Conservation (phyloP, 805 yeast species). For the Nakazawaea wickerhamii region DNA sequence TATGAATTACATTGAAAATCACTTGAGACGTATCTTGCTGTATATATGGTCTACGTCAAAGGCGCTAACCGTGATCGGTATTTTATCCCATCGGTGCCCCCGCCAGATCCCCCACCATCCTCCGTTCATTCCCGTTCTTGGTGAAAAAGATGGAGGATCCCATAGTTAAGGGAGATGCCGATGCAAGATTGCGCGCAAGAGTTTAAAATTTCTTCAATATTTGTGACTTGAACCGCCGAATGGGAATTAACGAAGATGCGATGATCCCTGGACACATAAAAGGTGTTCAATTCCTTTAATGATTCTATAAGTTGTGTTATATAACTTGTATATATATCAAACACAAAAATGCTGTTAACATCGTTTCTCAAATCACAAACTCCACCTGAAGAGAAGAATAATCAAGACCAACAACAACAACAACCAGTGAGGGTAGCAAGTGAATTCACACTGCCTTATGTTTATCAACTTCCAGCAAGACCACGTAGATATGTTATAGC, state of each 20-base stretch:
- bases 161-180: no score
- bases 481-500: conserved; percentile 23
- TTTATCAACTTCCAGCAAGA: conserved; percentile 10
- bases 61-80: background rate
- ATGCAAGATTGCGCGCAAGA: no score
- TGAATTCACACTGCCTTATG: background rate
- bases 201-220: no score
- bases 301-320: no score
- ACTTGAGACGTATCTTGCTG: no score
- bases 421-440: background rate
- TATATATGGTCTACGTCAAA: no score
- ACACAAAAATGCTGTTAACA: conserved; percentile 2
- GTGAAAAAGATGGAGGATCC: background rate
- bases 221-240: no score
- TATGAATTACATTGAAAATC: no score
- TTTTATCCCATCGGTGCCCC: background rate
- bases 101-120: background rate
- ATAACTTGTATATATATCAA: no score
- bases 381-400: background rate
- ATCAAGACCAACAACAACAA: background rate
- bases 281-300: no score
- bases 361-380: background rate
- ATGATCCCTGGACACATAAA: no score
- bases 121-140: background rate
- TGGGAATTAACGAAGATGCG: no score